Base-by-base conservation (phyloP, 2,329 filamentous ascomycete species). In the Scopulariopsis brevicaulis region DNA sequence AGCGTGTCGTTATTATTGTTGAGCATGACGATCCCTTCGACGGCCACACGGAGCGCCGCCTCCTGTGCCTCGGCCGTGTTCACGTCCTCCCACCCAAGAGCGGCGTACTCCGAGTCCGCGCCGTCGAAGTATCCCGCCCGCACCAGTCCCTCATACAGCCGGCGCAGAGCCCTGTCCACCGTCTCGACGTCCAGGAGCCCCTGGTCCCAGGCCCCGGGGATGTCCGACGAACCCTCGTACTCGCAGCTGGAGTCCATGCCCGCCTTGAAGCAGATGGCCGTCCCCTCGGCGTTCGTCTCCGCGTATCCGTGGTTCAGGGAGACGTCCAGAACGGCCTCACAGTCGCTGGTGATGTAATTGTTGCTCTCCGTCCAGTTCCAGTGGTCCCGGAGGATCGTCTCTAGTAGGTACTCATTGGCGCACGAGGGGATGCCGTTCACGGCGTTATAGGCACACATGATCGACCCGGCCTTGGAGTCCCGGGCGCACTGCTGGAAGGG, bases 351-450 rank as follows among this genome's bases (percentile, higher is more conserved):
- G 40, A 89, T 77, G 65, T 79, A 86, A 60, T 86, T 80, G 54
- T 83, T 77, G 52, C 81, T 75, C 3, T 78, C 74, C 0, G 76
- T 80, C 76, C 84, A 89, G 53, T 74, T 76, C 81, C 85, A 89
- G 64, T 83, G 80, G 51, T 85, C 78, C 1, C 86, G 77, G 2
- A 89, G 73, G n/a, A 89, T 73, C 0, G 79, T 79, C 61, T 84
- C 74, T 34, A 88, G 73, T 1, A 89, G 74, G 62, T 83, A 89
- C 0, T 74, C 71, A 62, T 81, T 81, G 0, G 83, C 82, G 62
- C 85, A 89, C 1, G 82, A 77, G 0, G 85, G 85, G 0, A 83
- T 75, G 0, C 85, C 85, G 58, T 89, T 86, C 48, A 89, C 74
- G 0, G 82, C 72, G 61, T 87, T 84, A 66, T 85, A 84, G 0